Evolutionary conservation across 1,284 basidiomycete genomes (phyloP).

Genomic region (Xerocomus cyaneibrunnescens): DNA sequence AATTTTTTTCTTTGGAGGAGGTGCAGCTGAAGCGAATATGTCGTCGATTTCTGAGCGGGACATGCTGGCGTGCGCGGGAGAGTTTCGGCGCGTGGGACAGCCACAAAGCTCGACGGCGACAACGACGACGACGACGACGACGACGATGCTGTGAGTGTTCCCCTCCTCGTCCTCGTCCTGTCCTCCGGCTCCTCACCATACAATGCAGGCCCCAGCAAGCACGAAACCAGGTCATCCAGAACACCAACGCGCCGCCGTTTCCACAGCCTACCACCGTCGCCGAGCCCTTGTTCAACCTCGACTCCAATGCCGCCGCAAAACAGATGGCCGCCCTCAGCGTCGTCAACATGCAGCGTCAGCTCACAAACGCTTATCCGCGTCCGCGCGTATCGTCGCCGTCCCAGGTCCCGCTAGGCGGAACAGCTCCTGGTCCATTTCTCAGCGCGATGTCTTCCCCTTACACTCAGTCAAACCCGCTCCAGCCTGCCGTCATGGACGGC

Average conservation of each 20-base stretch:
- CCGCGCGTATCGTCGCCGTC: constrained; percentile 33
- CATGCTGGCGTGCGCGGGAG: constrained; percentile 27
- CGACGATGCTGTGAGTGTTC: constrained; percentile 39
- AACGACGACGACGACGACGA: constrained; percentile 13
- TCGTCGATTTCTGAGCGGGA: constrained; percentile 73
- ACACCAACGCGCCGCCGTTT: constrained; percentile 16
- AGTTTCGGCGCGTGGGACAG: constrained; percentile 22
- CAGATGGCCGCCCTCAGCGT: constrained; percentile 74
- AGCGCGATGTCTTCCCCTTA: constrained; percentile 50
- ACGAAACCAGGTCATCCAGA: constrained; percentile 31
- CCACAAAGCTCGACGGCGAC: constrained; percentile 16
- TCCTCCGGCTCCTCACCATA: neutral
- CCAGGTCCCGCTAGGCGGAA: constrained; percentile 46
- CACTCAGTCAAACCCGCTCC: constrained; percentile 43
- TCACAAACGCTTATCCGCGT: constrained; percentile 48
- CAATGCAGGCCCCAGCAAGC: constrained; percentile 38
- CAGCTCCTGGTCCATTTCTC: constrained; percentile 64
- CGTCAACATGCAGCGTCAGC: constrained; percentile 58
- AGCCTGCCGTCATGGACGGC: constrained; percentile 34
- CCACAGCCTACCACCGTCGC: constrained; percentile 15
- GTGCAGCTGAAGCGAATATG: constrained; percentile 58
- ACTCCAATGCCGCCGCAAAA: constrained; percentile 59
- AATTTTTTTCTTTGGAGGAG: constrained; percentile 41
- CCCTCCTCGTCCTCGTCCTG: neutral
- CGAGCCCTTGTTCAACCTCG: constrained; percentile 44